Evolutionary conservation across 768 basidiomycete genomes (phyloP).

Genomic region (Butyriboletus loyo): DNA sequence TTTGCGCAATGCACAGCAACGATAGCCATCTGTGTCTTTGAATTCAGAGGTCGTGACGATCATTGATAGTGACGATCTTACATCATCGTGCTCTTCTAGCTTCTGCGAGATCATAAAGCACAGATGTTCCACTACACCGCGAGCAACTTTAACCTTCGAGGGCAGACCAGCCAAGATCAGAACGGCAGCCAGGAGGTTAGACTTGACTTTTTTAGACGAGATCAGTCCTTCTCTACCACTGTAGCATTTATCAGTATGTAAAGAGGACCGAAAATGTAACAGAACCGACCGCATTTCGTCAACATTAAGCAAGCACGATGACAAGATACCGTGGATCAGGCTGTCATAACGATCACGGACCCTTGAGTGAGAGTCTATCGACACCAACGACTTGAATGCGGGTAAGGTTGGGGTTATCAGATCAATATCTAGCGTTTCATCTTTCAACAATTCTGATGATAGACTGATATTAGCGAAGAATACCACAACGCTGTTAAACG

Average conservation of each 20-base stretch:
- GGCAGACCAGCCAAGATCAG: conserved; percentile 82
- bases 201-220: conserved; percentile 81
- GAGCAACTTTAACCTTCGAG: conserved; percentile 60
- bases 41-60: conserved; percentile 3
- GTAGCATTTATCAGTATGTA: conserved; percentile 6
- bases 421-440: conserved; percentile 79
- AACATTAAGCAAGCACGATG: conserved; percentile 78
- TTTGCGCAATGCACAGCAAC: conserved; percentile 89
- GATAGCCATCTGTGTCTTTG: conserved; percentile 55
- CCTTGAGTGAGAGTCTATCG: conserved; percentile 41
- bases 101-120: conserved; percentile 85
- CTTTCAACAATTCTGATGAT: conserved; percentile 70
- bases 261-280: neutral
- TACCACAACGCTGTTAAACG: neutral
- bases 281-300: conserved; percentile 84
- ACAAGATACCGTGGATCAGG: conserved; percentile 77
- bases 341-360: conserved; percentile 53
- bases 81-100: conserved; percentile 66
- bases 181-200: conserved; percentile 83
- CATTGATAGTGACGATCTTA: conserved; percentile 31
- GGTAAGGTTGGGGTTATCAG: conserved; percentile 78
- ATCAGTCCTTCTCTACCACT: conserved; percentile 80
- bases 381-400: conserved; percentile 71
- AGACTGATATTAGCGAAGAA: neutral
- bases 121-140: conserved; percentile 74